These are phyloP conservation scores for Pichia norvegensis DNA, from an alignment of 1,139 yeast species.

Conservation along the genomic window DNA sequence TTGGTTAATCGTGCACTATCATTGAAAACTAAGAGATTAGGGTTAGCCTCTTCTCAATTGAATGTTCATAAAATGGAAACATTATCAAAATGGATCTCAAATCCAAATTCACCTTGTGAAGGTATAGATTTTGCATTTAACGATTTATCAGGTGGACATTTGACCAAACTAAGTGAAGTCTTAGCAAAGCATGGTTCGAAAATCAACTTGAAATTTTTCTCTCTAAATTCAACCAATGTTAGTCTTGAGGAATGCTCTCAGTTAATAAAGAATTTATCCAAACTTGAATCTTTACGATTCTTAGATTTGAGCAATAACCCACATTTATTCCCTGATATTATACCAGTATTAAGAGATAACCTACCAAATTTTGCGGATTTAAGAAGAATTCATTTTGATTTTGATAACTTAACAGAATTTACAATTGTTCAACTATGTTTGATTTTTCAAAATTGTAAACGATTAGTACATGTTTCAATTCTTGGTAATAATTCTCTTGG, in stretches of 20 bases:
- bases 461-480: conserved; percentile 70
- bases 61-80: conserved; percentile 46
- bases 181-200: conserved; percentile 32
- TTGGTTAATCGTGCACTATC: conserved; percentile 48
- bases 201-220: conserved; percentile 45
- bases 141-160: conserved; percentile 50
- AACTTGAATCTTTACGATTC: conserved; percentile 53
- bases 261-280: conserved; percentile 44
- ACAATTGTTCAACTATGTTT: conserved; percentile 63
- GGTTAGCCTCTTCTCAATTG: conserved; percentile 68
- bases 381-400: conserved; percentile 71
- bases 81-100: conserved; percentile 56
- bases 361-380: conserved; percentile 60
- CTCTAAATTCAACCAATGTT: conserved; percentile 63
- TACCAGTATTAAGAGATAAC: conserved; percentile 51
- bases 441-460: conserved; percentile 59
- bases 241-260: conserved; percentile 46
- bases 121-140: conserved; percentile 86
- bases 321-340: conserved; percentile 61
- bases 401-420: conserved; percentile 55
- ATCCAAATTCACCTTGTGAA: conserved; percentile 47
- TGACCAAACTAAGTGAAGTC: conserved; percentile 33
- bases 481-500: conserved; percentile 54
- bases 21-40: conserved; percentile 57
- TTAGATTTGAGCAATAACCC: conserved; percentile 74